Conservation (phyloP, 768 basidiomycete genomes). For the Xerocomus spinulosus region DNA sequence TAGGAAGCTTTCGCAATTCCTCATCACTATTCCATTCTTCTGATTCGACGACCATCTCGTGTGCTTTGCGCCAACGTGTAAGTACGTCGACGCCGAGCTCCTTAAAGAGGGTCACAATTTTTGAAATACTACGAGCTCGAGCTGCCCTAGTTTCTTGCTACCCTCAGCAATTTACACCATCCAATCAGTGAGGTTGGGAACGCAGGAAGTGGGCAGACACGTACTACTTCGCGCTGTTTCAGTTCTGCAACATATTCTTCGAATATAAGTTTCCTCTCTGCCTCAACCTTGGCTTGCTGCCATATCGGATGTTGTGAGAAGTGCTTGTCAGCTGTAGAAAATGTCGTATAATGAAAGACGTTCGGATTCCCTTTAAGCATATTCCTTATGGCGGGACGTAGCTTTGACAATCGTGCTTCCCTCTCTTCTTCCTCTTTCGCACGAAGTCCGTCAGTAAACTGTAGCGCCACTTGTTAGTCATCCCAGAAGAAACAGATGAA, state of each 20-base stretch:
- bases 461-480: slow-evolving; percentile 7
- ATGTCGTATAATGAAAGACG: slow-evolving; percentile 90
- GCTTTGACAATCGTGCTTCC: slow-evolving; percentile 75
- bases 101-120: slow-evolving; percentile 82
- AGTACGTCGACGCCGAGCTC: slow-evolving; percentile 84
- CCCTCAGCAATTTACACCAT: slow-evolving; percentile 3
- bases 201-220: slow-evolving; percentile 25
- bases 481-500: background rate
- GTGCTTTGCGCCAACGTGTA: slow-evolving; percentile 89
- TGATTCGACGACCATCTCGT: slow-evolving; percentile 68
- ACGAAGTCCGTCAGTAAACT: slow-evolving; percentile 73
- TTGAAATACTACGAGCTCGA: slow-evolving; percentile 73
- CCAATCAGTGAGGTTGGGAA: slow-evolving; percentile 5
- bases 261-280: slow-evolving; percentile 83
- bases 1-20: slow-evolving; percentile 79
- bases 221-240: slow-evolving; percentile 83
- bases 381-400: slow-evolving; percentile 82
- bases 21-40: slow-evolving; percentile 73
- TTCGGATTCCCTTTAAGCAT: slow-evolving; percentile 84
- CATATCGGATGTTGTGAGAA: slow-evolving; percentile 89
- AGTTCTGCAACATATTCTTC: slow-evolving; percentile 88
- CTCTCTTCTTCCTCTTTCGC: slow-evolving; percentile 83
- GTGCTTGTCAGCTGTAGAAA: slow-evolving; percentile 80
- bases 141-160: slow-evolving; percentile 79
- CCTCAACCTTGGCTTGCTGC: slow-evolving; percentile 80